Base-by-base conservation (phyloP, 2,329 filamentous ascomycete species). In the Fusarium austroafricanum region DNA sequence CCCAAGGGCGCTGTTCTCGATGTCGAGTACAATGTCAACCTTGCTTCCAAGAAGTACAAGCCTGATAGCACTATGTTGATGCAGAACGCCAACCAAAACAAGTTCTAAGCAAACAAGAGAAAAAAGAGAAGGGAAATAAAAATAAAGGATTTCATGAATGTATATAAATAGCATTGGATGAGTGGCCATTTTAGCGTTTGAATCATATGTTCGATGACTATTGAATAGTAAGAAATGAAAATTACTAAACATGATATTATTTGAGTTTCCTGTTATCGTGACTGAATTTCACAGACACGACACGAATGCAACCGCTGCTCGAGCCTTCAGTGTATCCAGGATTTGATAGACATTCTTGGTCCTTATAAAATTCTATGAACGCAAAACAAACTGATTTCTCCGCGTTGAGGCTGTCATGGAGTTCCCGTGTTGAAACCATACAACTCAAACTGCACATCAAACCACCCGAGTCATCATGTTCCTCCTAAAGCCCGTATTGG, bases 11-110 rank as follows among this genome's bases (percentile, higher is more conserved):
- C 80, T 28, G 55, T 65, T 40, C 73, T 81, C 2, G 79, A 81
- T 31, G 73, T 80, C 42, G 78, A 81, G 71, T 82, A 80, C 64
- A 81, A 84, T 51, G 77, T 84, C 49, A 75, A 80, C 44, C 69
- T 84, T 33, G 74, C 79, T 53, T 80, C 82, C 45, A 82, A 82
- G 73, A 78, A 78, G 59, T 83, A 83, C 76, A 82, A 81, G 78
- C 72, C 72, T 18, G 70, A 74, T 0, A 47, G 50, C 23, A 71
- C 44, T 2, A 74, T 74, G 72, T 21, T 74, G 44, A 74, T 71
- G 72, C 26, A 80, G 68, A 74, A 74, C 40, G 72, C 72, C 43
- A 67, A 74, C 46, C 72, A 74, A 55, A 44, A 64, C 58, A 74
- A 74, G 67, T 74, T 74, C 33, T 74, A 53, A 65, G 20, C 12